Base-by-base conservation (phyloP, 2,329 filamentous ascomycete species). In the Dactylellina leptospora region DNA sequence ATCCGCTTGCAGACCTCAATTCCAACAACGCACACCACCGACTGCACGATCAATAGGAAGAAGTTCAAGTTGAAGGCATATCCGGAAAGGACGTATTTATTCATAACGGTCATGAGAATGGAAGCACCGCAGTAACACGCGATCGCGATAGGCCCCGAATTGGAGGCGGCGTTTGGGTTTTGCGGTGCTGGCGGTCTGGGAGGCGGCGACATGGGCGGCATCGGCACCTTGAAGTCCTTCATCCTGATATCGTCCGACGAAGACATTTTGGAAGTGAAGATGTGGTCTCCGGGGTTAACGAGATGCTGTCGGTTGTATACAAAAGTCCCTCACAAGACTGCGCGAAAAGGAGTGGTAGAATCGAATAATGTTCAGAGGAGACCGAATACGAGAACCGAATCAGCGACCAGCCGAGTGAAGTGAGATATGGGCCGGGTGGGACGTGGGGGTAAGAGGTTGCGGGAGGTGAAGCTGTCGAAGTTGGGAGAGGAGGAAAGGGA, bases 101-200 rank as follows among this genome's bases (percentile, higher is more conserved):
- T 99, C 80, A 96, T 95, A n/a, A 97, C 91, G 5, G 95, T 99
- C 95, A 99, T 99, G 80, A 93, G 86, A 79, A 99, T 99, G n/a
- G 93, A 97, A 58, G 93, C 91, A 78, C 90, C 84, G 81, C 95
- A 99, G 84, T 99, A 99, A 51, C 91, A 87, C 75, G 96, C 79
- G 77, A 99, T 90, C 20, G 93, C 92, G 50, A 95, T 80, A 47
- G 55, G 30, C 18, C 61, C 69, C 33, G 38, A 47, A 33, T 62
- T 66, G 13, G 47, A 44, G 8, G 23, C 18, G 11, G 42, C 6
- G 36, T 63, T 61, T 9, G 69, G 69, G 20, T 61, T 62, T 38
- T 66, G 62, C 11, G 55, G 48, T 4, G 61, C 38, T n/a, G 69
- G 69, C 16, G 69, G 61, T 53, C 69, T 44, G 23, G 69, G 69